Evolutionary conservation across 257 asterid genomes (phyloP).

Genomic region (Ocimum tenuiflorum): DNA sequence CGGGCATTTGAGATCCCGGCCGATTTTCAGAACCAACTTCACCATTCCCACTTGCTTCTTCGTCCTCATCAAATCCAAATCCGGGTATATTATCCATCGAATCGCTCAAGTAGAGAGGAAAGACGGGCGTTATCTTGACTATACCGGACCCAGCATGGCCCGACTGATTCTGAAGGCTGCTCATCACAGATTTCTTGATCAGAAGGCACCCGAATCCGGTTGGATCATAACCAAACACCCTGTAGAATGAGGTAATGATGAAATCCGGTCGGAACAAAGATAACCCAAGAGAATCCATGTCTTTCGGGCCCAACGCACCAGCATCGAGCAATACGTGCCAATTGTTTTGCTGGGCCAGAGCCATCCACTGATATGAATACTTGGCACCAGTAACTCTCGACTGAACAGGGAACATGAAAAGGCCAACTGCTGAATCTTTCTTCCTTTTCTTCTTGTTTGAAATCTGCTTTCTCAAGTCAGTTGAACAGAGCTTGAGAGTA

Average conservation of each 20-base stretch:
- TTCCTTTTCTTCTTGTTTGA: conserved; percentile 65
- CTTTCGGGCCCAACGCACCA: conserved; percentile 88
- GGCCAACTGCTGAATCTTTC: conserved; percentile 82
- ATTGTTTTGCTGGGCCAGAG: conserved; percentile 87
- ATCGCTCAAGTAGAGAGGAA: conserved; percentile 75
- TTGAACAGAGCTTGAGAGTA: conserved; percentile 80
- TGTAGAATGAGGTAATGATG: conserved; percentile 75
- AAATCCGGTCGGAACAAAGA: conserved; percentile 90
- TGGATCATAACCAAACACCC: conserved; percentile 86
- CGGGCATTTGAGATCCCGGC: conserved; percentile 64
- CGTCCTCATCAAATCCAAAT: conserved; percentile 62
- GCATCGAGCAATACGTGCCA: conserved; percentile 96
- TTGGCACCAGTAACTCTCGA: conserved; percentile 92
- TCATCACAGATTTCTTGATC: conserved; percentile 82
- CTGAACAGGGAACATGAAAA: conserved; percentile 89
- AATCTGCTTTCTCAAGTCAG: conserved; percentile 78
- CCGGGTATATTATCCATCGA: conserved; percentile 75
- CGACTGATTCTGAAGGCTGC: conserved; percentile 63
- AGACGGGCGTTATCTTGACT: conserved; percentile 72
- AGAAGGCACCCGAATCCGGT: conserved; percentile 92
- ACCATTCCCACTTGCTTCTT: conserved; percentile 41
- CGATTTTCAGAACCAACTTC: conserved; percentile 46
- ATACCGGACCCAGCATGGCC: conserved; percentile 85
- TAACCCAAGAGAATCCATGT: conserved; percentile 90
- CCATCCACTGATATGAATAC: conserved; percentile 97